Evolutionary conservation across 1,284 basidiomycete species (phyloP), one percentile per base, ranked within the genome.

Genomic region (Boletus semigastroideus): DNA sequence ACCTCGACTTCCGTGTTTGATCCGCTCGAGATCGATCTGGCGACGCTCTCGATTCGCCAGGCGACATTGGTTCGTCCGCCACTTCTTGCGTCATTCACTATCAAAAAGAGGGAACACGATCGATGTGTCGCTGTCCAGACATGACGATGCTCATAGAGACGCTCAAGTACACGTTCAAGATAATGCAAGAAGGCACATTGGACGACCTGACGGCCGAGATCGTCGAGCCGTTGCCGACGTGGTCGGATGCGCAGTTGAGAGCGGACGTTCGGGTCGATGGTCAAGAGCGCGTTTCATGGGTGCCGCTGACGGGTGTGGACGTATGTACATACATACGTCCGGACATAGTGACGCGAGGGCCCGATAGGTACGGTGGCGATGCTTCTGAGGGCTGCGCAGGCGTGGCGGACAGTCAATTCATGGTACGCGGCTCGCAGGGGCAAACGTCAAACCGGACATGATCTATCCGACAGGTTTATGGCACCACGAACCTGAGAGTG

Each of bases 401-500:
- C 14, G 31, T 33, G 6, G 31, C 16, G 31, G 31, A 33, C 31
- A 33, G 14, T 33, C 13, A 16, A 8, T 14, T 33, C 31, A 33
- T 16, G 31, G 31, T 33, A 33, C 14, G 31, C 16, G 31, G 31
- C 31, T 5, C 31, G 7, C 25, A 25, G 5, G 25, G 25, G 25
- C 5, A 4, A 25, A 25, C 25, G 25, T 25, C 25, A 25, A 25
- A 25, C 2, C 5, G 25, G 25, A 25, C 25, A 25, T 25, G 25
- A 8, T 17, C 8, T 19, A n/a, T 12, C 17, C 5, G n/a, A 10
- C 14, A 42, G 56, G 52, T 60, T 16, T 63, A 60, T 30, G 61
- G 61, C 9, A 58, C 58, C 8, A 48, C 51, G 31, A 61, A 60
- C 36, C 12, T 61, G n/a, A 43, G 59, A n/a, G 49, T 63, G 59